Evolutionary conservation across 2,329 filamentous ascomycete species (phyloP), one percentile per base, ranked within the genome.

Genomic region (Phyllosticta citrichinensis): DNA sequence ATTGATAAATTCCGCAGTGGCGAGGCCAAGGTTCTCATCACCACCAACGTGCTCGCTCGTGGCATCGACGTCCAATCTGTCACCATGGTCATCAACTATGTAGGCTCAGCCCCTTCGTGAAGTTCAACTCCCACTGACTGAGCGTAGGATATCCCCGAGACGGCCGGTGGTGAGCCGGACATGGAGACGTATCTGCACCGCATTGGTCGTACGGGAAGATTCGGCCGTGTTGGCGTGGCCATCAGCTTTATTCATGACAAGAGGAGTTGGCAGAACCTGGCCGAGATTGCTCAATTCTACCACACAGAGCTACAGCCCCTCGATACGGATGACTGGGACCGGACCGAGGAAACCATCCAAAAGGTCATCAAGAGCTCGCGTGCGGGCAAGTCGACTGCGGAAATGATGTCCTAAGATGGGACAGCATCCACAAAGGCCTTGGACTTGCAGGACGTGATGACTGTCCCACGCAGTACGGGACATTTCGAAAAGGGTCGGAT

Each of bases 21-120:
- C 50, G 83, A 87, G 62, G 91, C 91, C 69, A 99, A 99, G 79
- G 94, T 99, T 9, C 86, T 99, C 64, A 97, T 99, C 70, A 95
- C 94, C 1, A 99, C 94, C 67, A 99, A 99, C 70, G 92, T 99
- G 47, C 83, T 99, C 62, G 89, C 94, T 9, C 91, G 94, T 71
- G 94, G 94, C 72, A 97, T 99, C 69, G 94, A 99, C 70, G 79
- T 97, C 72, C 75, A 95, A 77, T 87, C 86, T 27, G 94, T 99
- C 14, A 96, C 91, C 10, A 94, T 99, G 87, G 94, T 99, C 59
- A 91, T 99, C 80, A 99, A 99, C 80, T 99, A 99, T 76, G 81
- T 82, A 75, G 65, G 77, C 71, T 65, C 14, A 10, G 9, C 6
- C 52, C 6, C 22, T 35, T 30, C 11, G 27, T 2, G 10, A 8